These are phyloP conservation scores for Waitea zeae DNA, from an alignment of 1,284 basidiomycete genomes.

Conservation along the genomic window DNA sequence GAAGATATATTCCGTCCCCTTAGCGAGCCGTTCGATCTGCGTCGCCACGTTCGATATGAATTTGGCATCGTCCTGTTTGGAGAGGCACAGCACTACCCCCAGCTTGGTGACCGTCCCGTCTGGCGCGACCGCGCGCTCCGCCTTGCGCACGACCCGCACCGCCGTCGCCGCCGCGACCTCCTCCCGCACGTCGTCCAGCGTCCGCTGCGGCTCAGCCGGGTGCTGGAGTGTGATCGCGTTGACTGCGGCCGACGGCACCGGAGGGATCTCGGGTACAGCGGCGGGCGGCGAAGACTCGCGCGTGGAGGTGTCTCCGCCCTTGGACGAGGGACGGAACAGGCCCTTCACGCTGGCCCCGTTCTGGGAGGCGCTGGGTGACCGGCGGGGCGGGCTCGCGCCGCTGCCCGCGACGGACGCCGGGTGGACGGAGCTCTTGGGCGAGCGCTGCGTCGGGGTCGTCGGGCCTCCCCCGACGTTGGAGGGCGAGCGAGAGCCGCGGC, in stretches of 20 bases:
- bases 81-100: constrained; percentile 38
- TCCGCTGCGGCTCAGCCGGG: constrained; percentile 15
- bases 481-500: too few species aligned
- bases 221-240: not conserved
- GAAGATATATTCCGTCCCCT: constrained; percentile 32
- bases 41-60: constrained; percentile 37
- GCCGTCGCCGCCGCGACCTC: constrained; percentile 47
- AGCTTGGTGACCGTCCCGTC: too few species aligned
- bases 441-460: too few species aligned
- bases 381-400: too few species aligned
- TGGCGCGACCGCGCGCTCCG: constrained; percentile 27
- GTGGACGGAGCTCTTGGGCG: too few species aligned
- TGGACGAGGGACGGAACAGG: not conserved
- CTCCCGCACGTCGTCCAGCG: constrained; percentile 39
- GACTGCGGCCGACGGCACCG: not conserved
- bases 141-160: constrained; percentile 30
- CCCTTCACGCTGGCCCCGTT: not conserved
- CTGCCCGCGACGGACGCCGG: too few species aligned
- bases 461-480: too few species aligned
- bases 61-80: constrained; percentile 29
- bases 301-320: not conserved
- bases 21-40: constrained; percentile 21
- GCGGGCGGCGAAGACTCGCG: not conserved
- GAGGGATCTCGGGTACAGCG: not conserved
- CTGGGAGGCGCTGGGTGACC: not conserved